A percentile compares a stretch with the other conserved stretches of the same genome.
Evolutionary conservation across 768 basidiomycete genomes (phyloP).

Genomic region (Hemileccinum rubropunctum): DNA sequence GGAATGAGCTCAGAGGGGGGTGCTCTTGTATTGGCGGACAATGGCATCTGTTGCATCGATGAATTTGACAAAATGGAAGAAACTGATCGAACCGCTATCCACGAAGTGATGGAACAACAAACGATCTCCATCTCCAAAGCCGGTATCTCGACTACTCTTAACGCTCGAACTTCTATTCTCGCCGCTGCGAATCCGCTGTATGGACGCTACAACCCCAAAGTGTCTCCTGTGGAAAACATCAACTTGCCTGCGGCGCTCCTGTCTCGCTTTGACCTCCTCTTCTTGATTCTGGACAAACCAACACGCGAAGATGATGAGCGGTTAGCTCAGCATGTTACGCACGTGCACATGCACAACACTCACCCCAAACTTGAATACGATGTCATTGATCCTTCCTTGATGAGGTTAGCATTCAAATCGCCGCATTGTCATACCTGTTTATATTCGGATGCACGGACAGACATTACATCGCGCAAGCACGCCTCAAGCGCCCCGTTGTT

Average conservation of each 20-base stretch:
- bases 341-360: constrained; percentile 94
- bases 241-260: constrained; percentile 95
- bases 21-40: constrained; percentile 97
- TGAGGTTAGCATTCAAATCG: constrained; percentile 58
- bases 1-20: constrained; percentile 75
- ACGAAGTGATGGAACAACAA: constrained; percentile 99
- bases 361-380: constrained; percentile 87
- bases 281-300: constrained; percentile 96
- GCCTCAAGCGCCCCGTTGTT: constrained; percentile 86
- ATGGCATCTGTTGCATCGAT: constrained; percentile 99
- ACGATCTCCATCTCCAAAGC: constrained; percentile 99
- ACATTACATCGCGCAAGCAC: constrained; percentile 93
- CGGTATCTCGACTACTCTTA: constrained; percentile 96
- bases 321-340: constrained; percentile 94
- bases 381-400: constrained; percentile 78
- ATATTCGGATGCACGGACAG: constrained; percentile 37
- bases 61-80: constrained; percentile 99
- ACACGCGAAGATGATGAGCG: constrained; percentile 93
- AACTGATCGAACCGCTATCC: constrained; percentile 93
- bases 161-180: constrained; percentile 95
- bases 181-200: constrained; percentile 98
- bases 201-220: constrained; percentile 96
- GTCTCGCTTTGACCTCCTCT: constrained; percentile 94
- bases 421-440: not conserved
- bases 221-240: constrained; percentile 98